A percentile compares a stretch with the other conserved stretches of the same genome.
phyloP scores from a whole-genome alignment of 1,284 basidiomycete species.

The Sparassis latifolia region DNA sequence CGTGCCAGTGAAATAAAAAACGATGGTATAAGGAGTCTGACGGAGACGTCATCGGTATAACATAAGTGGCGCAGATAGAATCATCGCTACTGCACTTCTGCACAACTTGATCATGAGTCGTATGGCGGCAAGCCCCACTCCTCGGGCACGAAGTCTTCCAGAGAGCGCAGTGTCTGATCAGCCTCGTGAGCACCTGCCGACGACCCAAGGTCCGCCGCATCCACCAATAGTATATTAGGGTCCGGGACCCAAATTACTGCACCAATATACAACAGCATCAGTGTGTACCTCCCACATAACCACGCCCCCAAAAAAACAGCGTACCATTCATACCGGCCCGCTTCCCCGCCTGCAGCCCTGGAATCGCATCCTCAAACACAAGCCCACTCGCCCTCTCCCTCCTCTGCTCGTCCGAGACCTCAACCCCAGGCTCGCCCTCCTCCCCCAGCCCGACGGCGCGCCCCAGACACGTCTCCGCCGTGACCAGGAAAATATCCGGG shows the following conservation, averaged over 20 bases:
- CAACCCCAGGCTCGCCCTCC: slow-evolving; percentile 18
- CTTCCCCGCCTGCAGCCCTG: slow-evolving; percentile 69
- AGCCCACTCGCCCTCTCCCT: slow-evolving; percentile 53
- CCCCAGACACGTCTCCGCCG: slow-evolving; percentile 52
- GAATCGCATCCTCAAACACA: slow-evolving; percentile 72
- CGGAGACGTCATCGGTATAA: too few relatives aligned
- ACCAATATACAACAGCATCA: neutral
- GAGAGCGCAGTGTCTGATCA: slow-evolving; percentile 48
- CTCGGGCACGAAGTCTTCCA: slow-evolving; percentile 67
- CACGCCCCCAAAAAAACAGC: neutral
- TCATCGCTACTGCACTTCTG: too few relatives aligned
- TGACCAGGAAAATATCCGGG: slow-evolving; percentile 70
- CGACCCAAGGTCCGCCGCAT: slow-evolving; percentile 26
- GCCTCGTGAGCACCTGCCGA: slow-evolving; percentile 36
- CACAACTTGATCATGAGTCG: neutral
- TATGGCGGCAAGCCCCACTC: slow-evolving; percentile 75
- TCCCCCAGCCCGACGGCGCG: slow-evolving; percentile 47
- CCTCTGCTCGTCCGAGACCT: slow-evolving; percentile 31
- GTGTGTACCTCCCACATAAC: neutral
- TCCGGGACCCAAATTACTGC: slow-evolving; percentile 78
- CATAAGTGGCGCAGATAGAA: too few relatives aligned
- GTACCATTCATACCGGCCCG: slow-evolving; percentile 75
- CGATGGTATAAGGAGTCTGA: too few relatives aligned
- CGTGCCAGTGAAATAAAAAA: too few relatives aligned
- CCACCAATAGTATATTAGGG: slow-evolving; percentile 38